phyloP scores from a whole-genome alignment of 805 yeast species.

The Pichia membranifaciens region DNA sequence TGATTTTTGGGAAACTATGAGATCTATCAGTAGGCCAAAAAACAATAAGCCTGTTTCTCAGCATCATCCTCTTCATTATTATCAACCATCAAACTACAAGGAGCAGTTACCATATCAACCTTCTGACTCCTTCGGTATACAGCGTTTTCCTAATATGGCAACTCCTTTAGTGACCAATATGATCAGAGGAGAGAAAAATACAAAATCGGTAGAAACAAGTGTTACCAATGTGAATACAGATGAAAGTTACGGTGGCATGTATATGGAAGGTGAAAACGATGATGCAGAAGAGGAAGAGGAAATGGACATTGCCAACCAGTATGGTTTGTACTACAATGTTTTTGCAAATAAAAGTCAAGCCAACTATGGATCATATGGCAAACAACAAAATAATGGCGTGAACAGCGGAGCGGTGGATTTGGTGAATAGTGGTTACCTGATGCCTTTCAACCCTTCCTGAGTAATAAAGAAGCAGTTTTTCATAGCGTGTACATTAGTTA shows the following conservation, averaged over 20 bases:
- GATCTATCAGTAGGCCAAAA: slow-evolving; percentile 44
- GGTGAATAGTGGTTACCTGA: slow-evolving; percentile 20
- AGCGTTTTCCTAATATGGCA: slow-evolving; percentile 15
- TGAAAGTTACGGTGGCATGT: slow-evolving; percentile 11
- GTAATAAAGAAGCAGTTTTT: too few relatives aligned
- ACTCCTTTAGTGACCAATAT: slow-evolving; percentile 11
- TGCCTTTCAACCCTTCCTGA: slow-evolving; percentile 32
- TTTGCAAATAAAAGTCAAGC: slow-evolving; percentile 18
- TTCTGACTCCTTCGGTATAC: slow-evolving; percentile 17
- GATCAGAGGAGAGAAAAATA: slow-evolving; percentile 5
- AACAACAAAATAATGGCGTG: background rate
- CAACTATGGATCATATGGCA: slow-evolving; percentile 6
- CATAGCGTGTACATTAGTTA: background rate
- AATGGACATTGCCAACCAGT: slow-evolving; percentile 28
- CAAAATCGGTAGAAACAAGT: slow-evolving; percentile 8
- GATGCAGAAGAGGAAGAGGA: slow-evolving; percentile 31
- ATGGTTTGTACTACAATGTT: slow-evolving; percentile 31
- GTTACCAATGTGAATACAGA: slow-evolving; percentile 7
- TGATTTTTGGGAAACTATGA: slow-evolving; percentile 69
- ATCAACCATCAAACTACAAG: slow-evolving; percentile 23
- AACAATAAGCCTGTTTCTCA: slow-evolving; percentile 41
- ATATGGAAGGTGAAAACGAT: slow-evolving; percentile 13
- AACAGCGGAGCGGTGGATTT: slow-evolving; percentile 10
- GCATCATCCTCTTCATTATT: slow-evolving; percentile 47
- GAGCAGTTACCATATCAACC: slow-evolving; percentile 16